Evolutionary conservation across 352 stramenopile genomes (phyloP), one percentile per base, ranked within the genome.

Genomic region (Phytophthora colocasiae): DNA sequence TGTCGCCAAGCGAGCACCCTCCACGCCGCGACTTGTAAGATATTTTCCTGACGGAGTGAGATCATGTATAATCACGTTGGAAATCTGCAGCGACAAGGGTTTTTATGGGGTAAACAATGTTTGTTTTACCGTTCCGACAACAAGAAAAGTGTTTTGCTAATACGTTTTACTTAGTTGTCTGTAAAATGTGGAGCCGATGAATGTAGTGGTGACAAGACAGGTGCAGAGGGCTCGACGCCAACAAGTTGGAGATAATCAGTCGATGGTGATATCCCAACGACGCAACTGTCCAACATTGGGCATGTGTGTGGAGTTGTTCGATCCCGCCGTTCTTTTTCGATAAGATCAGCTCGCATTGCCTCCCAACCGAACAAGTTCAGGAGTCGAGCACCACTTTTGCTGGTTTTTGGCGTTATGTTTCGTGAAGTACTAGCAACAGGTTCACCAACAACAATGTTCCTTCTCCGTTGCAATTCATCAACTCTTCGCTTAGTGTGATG

Each of bases 341-440:
- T 75, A 12, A 81, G 63, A 32, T 77, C 62, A 17, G 77, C 66
- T 12, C 75, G 69, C 72, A 81, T 80, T 7, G 75, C 47, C 17
- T 81, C 63, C 78, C 78, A 86, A 11, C 78, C 75, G 53, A 81
- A 73, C 47, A 87, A 66, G 9, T 79, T 72, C 24, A 87, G 56
- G 3, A 73, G 47, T 24, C 41, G 55, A 15, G 29, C 11, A 14
- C 55, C 49, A n/a, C 49, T 59, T 67, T 75, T 69, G 36, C 73
- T 38, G n/a, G 48, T 9, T 32, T 63, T 70, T n/a, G 48, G 46
- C 19, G 52, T 55, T 15, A 56, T 53, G 34, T 5, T 45, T 1
- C 38, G 26, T 19, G 50, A 38, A n/a, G n/a, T 15, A 19, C 45
- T 70, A 14, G 55, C 61, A 50, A 71, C 12, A 12, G 49, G 45